phyloP scores from a whole-genome alignment of 2,329 filamentous ascomycete genomes.

The Diaporthe eres region DNA sequence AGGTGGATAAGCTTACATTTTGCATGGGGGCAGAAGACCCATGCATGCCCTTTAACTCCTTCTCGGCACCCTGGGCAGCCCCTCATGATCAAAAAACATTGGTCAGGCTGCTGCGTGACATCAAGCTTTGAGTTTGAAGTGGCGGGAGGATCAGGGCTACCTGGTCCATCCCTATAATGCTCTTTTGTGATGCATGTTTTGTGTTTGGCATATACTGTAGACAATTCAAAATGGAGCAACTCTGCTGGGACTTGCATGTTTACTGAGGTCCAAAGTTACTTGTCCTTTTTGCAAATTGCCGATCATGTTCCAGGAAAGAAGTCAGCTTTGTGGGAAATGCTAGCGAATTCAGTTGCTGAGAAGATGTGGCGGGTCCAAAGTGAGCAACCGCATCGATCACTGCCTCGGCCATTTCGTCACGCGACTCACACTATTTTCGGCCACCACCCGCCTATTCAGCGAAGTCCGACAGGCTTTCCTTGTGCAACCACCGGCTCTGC shows the following conservation, averaged over 20 bases:
- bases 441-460: not conserved
- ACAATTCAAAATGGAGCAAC: too few relatives aligned
- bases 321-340: not conserved
- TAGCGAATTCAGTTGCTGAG: not conserved
- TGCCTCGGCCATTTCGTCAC: not conserved
- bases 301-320: not conserved
- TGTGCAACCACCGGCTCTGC: not conserved
- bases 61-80: not conserved
- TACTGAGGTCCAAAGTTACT: too few relatives aligned
- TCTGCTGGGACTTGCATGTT: too few relatives aligned
- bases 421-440: not conserved
- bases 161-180: not conserved
- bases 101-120: not conserved
- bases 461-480: too few relatives aligned
- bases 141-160: not conserved
- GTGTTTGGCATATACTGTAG: not conserved
- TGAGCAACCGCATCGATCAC: not conserved
- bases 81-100: not conserved
- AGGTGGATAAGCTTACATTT: conserved; percentile 15
- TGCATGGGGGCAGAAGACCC: not conserved
- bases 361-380: not conserved
- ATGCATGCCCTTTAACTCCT: not conserved
- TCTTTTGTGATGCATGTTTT: not conserved
- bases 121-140: not conserved
- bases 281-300: not conserved